These are phyloP conservation scores for Carex pumila DNA, from an alignment of 176 grass and related monocot species.

Conservation along the genomic window DNA sequence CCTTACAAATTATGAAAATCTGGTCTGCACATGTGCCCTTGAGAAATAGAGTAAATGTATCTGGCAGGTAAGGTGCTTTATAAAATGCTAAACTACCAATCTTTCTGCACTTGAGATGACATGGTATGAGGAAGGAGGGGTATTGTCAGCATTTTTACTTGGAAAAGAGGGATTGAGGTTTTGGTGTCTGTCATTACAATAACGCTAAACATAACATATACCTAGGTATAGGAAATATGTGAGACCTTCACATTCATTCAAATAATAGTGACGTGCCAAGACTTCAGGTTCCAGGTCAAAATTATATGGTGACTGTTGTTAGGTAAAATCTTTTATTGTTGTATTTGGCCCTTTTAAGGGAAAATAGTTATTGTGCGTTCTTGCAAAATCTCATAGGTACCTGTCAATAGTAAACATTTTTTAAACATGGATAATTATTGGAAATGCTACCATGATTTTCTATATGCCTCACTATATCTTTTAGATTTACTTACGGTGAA, in stretches of 20 bases:
- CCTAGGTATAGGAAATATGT: not conserved
- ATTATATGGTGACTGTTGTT: not conserved
- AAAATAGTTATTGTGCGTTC: not conserved
- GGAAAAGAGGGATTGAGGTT: not conserved
- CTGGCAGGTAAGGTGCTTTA: not conserved
- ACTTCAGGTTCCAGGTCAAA: not conserved
- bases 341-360: not conserved
- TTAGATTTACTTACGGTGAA: not conserved
- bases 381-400: not conserved
- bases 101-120: not conserved
- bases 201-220: not conserved
- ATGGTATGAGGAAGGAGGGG: not conserved
- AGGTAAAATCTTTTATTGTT: not conserved
- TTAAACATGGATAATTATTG: not conserved
- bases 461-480: not conserved
- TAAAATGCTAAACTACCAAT: not conserved
- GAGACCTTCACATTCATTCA: not conserved
- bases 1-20: not conserved
- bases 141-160: not conserved
- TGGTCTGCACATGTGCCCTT: not conserved
- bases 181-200: not conserved
- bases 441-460: not conserved
- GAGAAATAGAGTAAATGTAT: not conserved
- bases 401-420: not conserved
- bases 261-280: not conserved